Evolutionary conservation across 768 basidiomycete genomes (phyloP).

Genomic region (Serendipita vermifera): DNA sequence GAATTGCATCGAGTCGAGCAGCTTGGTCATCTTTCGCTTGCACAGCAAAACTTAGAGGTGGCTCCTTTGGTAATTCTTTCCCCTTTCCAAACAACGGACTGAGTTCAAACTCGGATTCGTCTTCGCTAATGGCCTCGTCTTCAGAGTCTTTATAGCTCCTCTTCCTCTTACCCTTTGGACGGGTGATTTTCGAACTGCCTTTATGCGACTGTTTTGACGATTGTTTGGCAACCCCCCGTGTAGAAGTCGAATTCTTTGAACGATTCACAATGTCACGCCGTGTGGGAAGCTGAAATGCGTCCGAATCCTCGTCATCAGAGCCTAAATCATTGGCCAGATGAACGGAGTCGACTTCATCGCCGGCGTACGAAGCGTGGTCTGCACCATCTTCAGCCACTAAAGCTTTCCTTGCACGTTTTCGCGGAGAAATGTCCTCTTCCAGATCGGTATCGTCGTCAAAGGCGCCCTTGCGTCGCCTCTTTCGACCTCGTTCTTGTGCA

Average conservation of each 20-base stretch:
- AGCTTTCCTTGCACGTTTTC: background rate
- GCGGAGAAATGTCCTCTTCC: background rate
- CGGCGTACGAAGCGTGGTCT: background rate
- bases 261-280: too few species aligned
- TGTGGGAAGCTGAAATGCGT: background rate
- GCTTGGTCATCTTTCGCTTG: background rate
- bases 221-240: too few species aligned
- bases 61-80: background rate
- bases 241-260: too few species aligned
- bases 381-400: background rate
- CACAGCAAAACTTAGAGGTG: background rate
- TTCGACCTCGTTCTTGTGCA: background rate
- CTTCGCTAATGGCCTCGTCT: background rate
- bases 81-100: background rate
- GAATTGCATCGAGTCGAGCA: background rate
- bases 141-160: too few species aligned
- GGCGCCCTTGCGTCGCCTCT: background rate
- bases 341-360: background rate
- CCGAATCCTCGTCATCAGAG: background rate
- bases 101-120: background rate
- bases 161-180: too few species aligned
- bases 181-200: too few species aligned
- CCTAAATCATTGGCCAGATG: background rate
- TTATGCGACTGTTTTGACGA: too few species aligned
- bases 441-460: constrained; percentile 7